Evolutionary conservation across 2,329 filamentous ascomycete species (phyloP).

Genomic region (Microsporum audouinii): DNA sequence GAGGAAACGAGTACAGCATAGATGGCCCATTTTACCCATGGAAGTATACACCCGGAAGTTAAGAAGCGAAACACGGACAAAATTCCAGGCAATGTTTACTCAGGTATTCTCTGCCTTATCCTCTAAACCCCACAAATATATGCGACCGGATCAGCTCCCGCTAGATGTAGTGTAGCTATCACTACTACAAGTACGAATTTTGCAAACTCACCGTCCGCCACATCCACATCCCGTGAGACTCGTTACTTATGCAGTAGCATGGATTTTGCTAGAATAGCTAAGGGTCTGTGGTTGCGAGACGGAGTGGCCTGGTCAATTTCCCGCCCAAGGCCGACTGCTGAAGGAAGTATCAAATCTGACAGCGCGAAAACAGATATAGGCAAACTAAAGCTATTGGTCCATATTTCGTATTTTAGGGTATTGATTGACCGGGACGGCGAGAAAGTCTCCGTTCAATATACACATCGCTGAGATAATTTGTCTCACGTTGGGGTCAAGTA

Average conservation of each 20-base stretch:
- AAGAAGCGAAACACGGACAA: neutral
- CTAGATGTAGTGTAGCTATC: neutral
- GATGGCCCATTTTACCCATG: neutral
- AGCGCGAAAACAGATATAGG: neutral
- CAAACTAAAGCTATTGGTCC: neutral
- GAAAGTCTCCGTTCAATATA: neutral
- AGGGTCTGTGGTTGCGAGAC: neutral
- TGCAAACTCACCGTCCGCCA: neutral
- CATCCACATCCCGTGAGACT: neutral
- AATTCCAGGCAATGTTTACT: neutral
- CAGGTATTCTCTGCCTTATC: neutral
- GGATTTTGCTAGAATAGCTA: neutral
- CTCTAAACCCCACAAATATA: neutral
- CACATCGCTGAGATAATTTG: neutral
- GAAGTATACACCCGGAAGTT: slow-evolving; percentile 1
- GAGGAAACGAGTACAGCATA: neutral
- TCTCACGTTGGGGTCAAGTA: neutral
- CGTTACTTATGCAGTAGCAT: neutral
- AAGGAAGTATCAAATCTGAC: neutral
- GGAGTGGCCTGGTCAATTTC: neutral
- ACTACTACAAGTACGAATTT: neutral
- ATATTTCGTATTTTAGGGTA: neutral
- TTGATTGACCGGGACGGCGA: neutral
- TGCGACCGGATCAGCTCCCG: neutral
- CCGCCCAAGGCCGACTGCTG: neutral